Conservation (phyloP, 1,284 basidiomycete species). For the Ganoderma meredithae region DNA sequence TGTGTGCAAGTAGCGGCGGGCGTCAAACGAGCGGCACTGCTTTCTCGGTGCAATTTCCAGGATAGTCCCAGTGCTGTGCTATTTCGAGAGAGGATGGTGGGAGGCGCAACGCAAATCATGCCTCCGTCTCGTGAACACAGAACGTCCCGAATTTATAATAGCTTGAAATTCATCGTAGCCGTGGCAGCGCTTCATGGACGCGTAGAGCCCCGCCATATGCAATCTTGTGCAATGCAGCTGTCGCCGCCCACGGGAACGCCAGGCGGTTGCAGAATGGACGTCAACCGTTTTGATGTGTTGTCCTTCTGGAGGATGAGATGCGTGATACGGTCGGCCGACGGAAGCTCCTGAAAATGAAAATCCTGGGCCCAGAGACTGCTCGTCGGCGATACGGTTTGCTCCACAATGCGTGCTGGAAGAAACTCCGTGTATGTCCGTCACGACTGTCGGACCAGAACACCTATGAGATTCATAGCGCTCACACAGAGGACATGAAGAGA, state of each 20-base stretch:
- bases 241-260: neutral
- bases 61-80: neutral
- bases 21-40: neutral
- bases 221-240: neutral
- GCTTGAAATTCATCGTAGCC: neutral
- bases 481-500: neutral
- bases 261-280: neutral
- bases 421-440: neutral
- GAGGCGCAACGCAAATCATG: neutral
- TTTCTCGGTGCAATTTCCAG: neutral
- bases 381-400: neutral
- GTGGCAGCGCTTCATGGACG: neutral
- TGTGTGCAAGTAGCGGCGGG: neutral
- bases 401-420: neutral
- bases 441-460: neutral
- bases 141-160: no score
- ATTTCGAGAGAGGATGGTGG: neutral
- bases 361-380: neutral
- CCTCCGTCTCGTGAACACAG: neutral
- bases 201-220: neutral
- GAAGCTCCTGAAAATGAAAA: neutral
- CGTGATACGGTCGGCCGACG: neutral
- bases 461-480: neutral
- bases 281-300: neutral
- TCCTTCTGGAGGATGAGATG: neutral